phyloP scores from a whole-genome alignment of 129 eudicot genomes.

The Lonicera japonica region DNA sequence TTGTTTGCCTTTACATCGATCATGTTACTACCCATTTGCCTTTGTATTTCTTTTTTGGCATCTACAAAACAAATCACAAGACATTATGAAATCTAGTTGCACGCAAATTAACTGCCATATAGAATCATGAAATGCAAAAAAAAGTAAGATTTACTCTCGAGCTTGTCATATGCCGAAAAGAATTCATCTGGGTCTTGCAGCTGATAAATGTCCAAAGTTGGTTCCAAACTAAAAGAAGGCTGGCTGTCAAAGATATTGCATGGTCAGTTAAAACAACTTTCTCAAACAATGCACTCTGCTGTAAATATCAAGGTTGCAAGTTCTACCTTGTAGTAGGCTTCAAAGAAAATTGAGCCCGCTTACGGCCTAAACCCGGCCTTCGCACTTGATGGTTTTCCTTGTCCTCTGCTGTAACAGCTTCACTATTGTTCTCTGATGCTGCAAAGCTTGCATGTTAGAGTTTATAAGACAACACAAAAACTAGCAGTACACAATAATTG shows the following conservation, averaged over 20 bases:
- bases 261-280: background rate
- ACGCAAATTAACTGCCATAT: background rate
- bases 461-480: slow-evolving; percentile 1
- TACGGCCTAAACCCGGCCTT: slow-evolving; percentile 66
- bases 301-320: slow-evolving; percentile 5
- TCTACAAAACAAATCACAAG: slow-evolving; percentile 26
- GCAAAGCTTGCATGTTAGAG: slow-evolving; percentile 5
- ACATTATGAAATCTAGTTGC: slow-evolving; percentile 8
- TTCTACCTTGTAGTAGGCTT: slow-evolving; percentile 51
- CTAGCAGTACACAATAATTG: too few relatives aligned
- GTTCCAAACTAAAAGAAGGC: slow-evolving; percentile 35
- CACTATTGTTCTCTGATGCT: slow-evolving; percentile 12
- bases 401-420: slow-evolving; percentile 24
- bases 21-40: slow-evolving; percentile 31
- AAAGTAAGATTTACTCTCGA: slow-evolving; percentile 38
- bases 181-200: slow-evolving; percentile 57
- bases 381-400: slow-evolving; percentile 43
- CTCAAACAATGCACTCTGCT: slow-evolving; percentile 3
- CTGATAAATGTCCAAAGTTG: slow-evolving; percentile 40
- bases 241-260: slow-evolving; percentile 44
- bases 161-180: slow-evolving; percentile 55
- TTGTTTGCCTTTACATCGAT: slow-evolving; percentile 16
- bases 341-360: slow-evolving; percentile 63
- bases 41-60: slow-evolving; percentile 54
- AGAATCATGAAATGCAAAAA: background rate